Evolutionary conservation across 1,284 basidiomycete species (phyloP).

Genomic region (Sphagnurus paluster): DNA sequence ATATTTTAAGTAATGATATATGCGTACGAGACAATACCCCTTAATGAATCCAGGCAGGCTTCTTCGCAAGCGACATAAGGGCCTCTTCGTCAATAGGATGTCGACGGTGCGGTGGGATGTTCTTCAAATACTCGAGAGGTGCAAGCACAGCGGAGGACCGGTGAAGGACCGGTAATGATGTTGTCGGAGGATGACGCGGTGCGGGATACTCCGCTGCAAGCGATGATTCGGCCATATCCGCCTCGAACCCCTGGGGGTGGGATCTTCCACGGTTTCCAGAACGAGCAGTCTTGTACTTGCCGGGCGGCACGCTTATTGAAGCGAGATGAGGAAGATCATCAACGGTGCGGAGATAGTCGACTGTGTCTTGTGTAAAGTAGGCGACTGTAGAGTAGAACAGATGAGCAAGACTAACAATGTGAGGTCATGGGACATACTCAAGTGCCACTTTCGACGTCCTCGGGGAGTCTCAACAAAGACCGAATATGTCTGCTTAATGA

Average conservation of each 20-base stretch:
- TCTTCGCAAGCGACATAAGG: conserved; percentile 50
- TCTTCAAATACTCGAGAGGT: conserved; percentile 53
- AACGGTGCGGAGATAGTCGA: conserved; percentile 55
- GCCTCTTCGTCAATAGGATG: conserved; percentile 55
- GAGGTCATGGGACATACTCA: conserved; percentile 50
- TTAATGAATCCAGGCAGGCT: conserved; percentile 15
- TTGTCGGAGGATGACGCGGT: background rate
- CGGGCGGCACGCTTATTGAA: conserved; percentile 52
- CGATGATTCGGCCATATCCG: conserved; percentile 4
- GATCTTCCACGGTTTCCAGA: conserved; percentile 36
- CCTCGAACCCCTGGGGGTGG: conserved; percentile 11
- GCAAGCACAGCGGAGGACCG: conserved; percentile 35
- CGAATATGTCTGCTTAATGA: conserved; percentile 81
- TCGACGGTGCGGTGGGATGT: conserved; percentile 46
- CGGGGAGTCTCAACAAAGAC: conserved; percentile 63
- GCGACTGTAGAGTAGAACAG: conserved; percentile 56
- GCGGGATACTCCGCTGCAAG: background rate
- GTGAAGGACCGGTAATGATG: background rate
- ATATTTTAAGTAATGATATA: background rate
- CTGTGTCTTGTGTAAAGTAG: conserved; percentile 66
- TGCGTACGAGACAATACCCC: too few species aligned
- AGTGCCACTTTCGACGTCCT: conserved; percentile 75
- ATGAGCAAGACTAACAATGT: background rate
- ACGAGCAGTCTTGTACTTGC: conserved; percentile 66
- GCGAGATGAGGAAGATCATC: conserved; percentile 58